Evolutionary conservation across 495 filamentous ascomycete genomes (phyloP), one percentile per base, ranked within the genome.

Genomic region (Hypoxylon lienhwacheense): DNA sequence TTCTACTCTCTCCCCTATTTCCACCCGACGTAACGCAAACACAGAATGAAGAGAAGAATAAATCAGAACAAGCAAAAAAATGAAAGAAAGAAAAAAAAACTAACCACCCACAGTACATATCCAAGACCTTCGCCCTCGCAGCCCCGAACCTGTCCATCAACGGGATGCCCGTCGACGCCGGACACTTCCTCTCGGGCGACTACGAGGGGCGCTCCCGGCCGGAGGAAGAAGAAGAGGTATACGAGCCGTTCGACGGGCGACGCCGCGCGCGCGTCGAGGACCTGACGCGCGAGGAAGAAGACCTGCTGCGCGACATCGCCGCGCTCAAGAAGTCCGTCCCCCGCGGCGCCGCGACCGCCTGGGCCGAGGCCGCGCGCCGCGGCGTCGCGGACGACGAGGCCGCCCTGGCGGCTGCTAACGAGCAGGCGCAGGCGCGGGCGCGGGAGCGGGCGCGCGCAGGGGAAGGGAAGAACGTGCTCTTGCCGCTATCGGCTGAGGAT

Each of bases 71-170:
- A n/a, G n/a, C n/a, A n/a, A n/a, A n/a, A n/a, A n/a, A n/a, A n/a
- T n/a, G n/a, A n/a, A n/a, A n/a, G n/a, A n/a, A n/a, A n/a, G n/a
- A n/a, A n/a, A n/a, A n/a, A n/a, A 8, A 35, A 25, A 61, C 50
- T 55, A 41, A 53, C 39, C 12, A 26, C 40, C 14, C 16, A 24
- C 42, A 91, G 84, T 95, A 90, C 73, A 89, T 95, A 68, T 71
- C 70, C 52, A 74, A 79, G 46, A 89, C 88, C 21, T 90, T 93
- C 73, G 74, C 71, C 34, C 78, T 81, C 35, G 83, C 88, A 26
- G 76, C 83, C 33, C 73, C 81, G 40, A 90, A 85, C 62, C 81
- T 95, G 46, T 79, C 76, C 50, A 88, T 96, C 71, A 96, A 96
- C 73, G 91, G 91, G 12, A 75, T 95, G 11, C 69, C 67, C 33